Percentiles rank a stretch among this genome's conserved stretches.
Conservation (phyloP, 2,329 filamentous ascomycete genomes). For the Epichloe sibirici region DNA sequence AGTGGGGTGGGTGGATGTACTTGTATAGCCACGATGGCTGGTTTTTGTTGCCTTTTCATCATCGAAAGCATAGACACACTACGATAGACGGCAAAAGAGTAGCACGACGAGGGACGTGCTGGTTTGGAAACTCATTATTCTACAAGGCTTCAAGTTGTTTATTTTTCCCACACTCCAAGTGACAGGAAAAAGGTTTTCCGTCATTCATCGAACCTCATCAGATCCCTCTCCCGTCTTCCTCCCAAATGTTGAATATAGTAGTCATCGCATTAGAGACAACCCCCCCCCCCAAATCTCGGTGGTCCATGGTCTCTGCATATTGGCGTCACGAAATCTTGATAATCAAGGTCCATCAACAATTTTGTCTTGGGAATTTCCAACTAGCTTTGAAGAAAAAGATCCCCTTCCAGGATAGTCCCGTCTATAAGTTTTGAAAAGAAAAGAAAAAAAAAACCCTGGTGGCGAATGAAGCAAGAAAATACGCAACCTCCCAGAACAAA, state of each 20-base stretch:
- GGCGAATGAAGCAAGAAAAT: background rate
- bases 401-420: background rate
- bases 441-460: background rate
- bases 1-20: background rate
- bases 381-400: background rate
- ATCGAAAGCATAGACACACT: background rate
- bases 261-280: background rate
- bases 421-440: conserved; percentile 1
- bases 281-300: background rate
- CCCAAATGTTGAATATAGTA: background rate
- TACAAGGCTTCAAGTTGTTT: background rate
- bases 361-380: background rate
- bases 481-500: background rate
- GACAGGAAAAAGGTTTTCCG: background rate
- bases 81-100: background rate
- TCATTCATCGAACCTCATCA: background rate
- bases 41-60: background rate
- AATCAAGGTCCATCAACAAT: background rate
- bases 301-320: background rate
- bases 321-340: background rate
- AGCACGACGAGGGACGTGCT: background rate
- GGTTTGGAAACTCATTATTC: background rate
- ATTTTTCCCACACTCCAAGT: background rate
- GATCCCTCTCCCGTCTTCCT: background rate
- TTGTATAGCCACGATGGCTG: background rate